Percentiles rank a stretch among this genome's conserved stretches.
phyloP scores from a whole-genome alignment of 2,329 filamentous ascomycete genomes.

The Ascochyta rabiei region DNA sequence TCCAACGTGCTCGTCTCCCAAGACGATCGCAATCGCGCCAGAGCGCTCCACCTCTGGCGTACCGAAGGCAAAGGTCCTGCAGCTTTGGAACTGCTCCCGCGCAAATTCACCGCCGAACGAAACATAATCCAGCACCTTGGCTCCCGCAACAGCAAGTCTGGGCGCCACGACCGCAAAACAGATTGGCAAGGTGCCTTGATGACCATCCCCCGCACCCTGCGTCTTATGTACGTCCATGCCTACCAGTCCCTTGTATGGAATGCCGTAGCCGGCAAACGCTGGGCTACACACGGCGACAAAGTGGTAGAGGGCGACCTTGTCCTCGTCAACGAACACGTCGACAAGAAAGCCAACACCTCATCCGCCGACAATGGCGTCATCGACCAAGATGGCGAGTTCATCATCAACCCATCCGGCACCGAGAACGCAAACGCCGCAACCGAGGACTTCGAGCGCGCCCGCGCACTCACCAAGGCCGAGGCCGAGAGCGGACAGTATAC shows the following conservation, averaged over 20 bases:
- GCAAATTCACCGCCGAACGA: slow-evolving; percentile 80
- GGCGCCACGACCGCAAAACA: slow-evolving; percentile 57
- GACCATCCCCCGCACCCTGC: slow-evolving; percentile 78
- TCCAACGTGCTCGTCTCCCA: slow-evolving; percentile 61
- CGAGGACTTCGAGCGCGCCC: slow-evolving; percentile 70
- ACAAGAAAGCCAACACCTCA: slow-evolving; percentile 49
- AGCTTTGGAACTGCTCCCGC: slow-evolving; percentile 73
- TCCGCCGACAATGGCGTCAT: slow-evolving; percentile 45
- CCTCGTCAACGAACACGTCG: slow-evolving; percentile 64
- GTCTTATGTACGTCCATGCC: slow-evolving; percentile 94
- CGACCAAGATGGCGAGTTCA: slow-evolving; percentile 68
- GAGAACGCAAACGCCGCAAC: slow-evolving; percentile 62
- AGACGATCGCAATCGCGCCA: slow-evolving; percentile 80
- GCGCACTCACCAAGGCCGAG: slow-evolving; percentile 77
- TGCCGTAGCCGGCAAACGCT: slow-evolving; percentile 78
- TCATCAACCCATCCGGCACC: slow-evolving; percentile 64
- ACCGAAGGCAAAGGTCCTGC: slow-evolving; percentile 63
- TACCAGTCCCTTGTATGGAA: slow-evolving; percentile 98
- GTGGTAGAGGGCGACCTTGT: slow-evolving; percentile 89
- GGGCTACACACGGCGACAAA: slow-evolving; percentile 72
- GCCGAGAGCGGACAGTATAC: slow-evolving; percentile 75
- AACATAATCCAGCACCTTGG: slow-evolving; percentile 79
- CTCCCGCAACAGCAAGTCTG: slow-evolving; percentile 50
- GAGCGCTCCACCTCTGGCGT: slow-evolving; percentile 77
- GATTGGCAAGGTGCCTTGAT: slow-evolving; percentile 85